Evolutionary conservation across 2,329 filamentous ascomycete species (phyloP), one percentile per base, ranked within the genome.

Genomic region (Neofusicoccum laricinum): DNA sequence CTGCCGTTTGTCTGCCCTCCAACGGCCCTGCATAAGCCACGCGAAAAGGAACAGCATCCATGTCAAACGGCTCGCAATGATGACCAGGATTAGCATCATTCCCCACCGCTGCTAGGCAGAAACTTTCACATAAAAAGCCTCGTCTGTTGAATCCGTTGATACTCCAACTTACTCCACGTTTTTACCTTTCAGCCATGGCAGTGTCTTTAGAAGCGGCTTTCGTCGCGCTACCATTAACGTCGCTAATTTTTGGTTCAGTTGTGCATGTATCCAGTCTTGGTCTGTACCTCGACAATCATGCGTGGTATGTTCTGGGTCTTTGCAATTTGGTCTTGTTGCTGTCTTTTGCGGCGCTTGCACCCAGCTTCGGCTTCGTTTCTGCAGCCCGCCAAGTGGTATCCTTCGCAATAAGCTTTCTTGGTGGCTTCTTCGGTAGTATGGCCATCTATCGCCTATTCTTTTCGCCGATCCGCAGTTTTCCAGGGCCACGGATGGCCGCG

Each of bases 361-460:
- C 46, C 4, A 32, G 8, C 7, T 32, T 15, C 32, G 14, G 46
- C 21, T 6, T 32, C 12, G 25, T 49, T n/a, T 19, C 15, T 5
- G 21, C 46, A 14, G 46, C 11, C 15, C 25, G 8, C 4, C 21
- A 15, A 2, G 46, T 49, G 4, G 12, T 49, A 14, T 12, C 12
- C 10, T 49, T 49, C 8, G 21, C 46, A 49, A 19, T 19, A 8
- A 15, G 11, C 46, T 49, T 49, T 8, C 41, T 48, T 15, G 63
- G 51, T 19, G 66, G 70, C 7, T 59, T 75, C 10, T 36, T 64
- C 7, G 40, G 66, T 5, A 80, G 78, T 64, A 77, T 80, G n/a
- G 34, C 72, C 7, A 63, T 77, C 17, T 77, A 81, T 66, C 73
- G 79, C 15, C 64, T 72, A 2, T 73, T 77, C 53, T 79, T 79